Evolutionary conservation across 148 eudicot species (phyloP).

Genomic region (Vaccinium myrtillus): DNA sequence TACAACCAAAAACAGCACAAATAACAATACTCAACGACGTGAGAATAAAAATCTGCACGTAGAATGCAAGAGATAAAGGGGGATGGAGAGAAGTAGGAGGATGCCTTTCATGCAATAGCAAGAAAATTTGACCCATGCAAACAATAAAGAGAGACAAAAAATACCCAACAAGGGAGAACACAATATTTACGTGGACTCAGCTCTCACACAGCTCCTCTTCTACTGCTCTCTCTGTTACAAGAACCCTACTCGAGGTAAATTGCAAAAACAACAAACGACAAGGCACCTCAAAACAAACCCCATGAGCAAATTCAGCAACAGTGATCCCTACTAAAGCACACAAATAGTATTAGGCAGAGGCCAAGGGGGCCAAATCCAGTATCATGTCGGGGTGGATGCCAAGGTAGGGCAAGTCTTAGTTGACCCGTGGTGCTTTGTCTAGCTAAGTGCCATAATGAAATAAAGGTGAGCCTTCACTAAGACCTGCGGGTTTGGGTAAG

Average conservation of each 20-base stretch:
- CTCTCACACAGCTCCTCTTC: neutral
- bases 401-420: neutral
- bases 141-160: neutral
- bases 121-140: neutral
- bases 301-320: neutral
- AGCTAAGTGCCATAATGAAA: neutral
- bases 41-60: neutral
- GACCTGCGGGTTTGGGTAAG: neutral
- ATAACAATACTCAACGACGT: neutral
- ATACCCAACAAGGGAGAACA: neutral
- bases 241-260: neutral
- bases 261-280: neutral
- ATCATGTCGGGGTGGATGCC: neutral
- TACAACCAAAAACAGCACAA: neutral
- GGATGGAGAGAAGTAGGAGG: neutral
- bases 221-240: neutral
- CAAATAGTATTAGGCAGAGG: neutral
- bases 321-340: neutral
- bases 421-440: neutral
- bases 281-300: neutral
- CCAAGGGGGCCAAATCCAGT: neutral
- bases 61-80: neutral
- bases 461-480: neutral
- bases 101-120: neutral
- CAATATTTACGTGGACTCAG: neutral